Evolutionary conservation across 371 early-diverging fungal species (phyloP).

Genomic region (Blakeslea trispora): DNA sequence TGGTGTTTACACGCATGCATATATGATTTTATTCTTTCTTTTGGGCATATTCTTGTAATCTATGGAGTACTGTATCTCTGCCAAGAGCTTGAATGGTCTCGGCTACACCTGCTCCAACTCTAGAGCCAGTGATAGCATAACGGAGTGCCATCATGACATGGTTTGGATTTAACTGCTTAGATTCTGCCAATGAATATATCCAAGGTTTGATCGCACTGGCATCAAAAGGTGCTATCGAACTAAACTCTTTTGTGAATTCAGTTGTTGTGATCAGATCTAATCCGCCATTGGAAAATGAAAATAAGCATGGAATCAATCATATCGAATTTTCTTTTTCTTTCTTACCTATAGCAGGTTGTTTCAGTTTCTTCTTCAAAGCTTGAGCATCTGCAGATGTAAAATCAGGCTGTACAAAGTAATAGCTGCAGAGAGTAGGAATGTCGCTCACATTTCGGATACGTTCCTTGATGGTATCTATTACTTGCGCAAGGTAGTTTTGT

Average conservation of each 20-base stretch:
- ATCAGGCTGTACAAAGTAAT: slow-evolving; percentile 61
- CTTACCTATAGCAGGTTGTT: slow-evolving; percentile 42
- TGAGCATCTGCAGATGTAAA: slow-evolving; percentile 53
- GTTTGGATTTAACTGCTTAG: slow-evolving; percentile 42
- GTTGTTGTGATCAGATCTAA: slow-evolving; percentile 25
- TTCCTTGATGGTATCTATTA: slow-evolving; percentile 57
- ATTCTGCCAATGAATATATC: slow-evolving; percentile 32
- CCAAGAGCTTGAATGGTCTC: slow-evolving; percentile 61
- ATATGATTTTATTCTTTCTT: too few species aligned
- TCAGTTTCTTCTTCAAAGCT: slow-evolving; percentile 48
- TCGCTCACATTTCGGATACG: slow-evolving; percentile 62
- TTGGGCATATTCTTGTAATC: slow-evolving; percentile 8
- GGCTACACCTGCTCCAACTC: slow-evolving; percentile 65
- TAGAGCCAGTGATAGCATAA: slow-evolving; percentile 64
- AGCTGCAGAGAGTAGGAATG: slow-evolving; percentile 57
- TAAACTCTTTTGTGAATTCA: slow-evolving; percentile 18
- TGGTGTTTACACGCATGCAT: too few species aligned
- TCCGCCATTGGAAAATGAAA: not conserved
- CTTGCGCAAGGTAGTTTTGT: slow-evolving; percentile 42
- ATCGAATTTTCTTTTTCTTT: too few species aligned
- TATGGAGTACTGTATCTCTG: slow-evolving; percentile 16
- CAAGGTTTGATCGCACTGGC: slow-evolving; percentile 29
- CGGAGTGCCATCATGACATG: slow-evolving; percentile 67
- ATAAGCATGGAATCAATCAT: not conserved
- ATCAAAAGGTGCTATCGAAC: slow-evolving; percentile 34